Evolutionary conservation across 768 basidiomycete genomes (phyloP).

Genomic region (Cyathus striatus): DNA sequence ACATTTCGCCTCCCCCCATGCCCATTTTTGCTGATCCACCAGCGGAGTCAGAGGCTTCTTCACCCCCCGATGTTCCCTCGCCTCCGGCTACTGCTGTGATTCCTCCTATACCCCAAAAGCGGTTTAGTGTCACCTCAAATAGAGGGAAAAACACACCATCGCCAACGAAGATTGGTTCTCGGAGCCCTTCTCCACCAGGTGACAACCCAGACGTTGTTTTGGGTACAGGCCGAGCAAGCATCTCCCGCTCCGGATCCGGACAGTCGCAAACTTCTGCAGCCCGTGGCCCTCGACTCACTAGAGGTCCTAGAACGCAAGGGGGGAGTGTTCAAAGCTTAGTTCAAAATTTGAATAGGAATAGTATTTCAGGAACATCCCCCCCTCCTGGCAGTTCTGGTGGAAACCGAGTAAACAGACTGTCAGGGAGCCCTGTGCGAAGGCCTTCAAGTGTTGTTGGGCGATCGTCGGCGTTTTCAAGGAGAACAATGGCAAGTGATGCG

Average conservation of each 20-base stretch:
- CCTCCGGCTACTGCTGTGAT: constrained; percentile 39
- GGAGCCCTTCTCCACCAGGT: constrained; percentile 32
- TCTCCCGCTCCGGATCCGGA: constrained; percentile 44
- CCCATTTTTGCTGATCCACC: constrained; percentile 35
- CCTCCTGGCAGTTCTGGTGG: constrained; percentile 26
- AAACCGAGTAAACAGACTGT: constrained; percentile 39
- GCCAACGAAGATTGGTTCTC: constrained; percentile 29
- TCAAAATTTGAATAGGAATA: constrained; percentile 50
- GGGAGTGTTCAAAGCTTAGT: constrained; percentile 51
- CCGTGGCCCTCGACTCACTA: constrained; percentile 28
- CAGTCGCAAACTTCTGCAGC: constrained; percentile 16
- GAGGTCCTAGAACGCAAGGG: constrained; percentile 46
- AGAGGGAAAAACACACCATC: constrained; percentile 24
- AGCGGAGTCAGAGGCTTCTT: constrained; percentile 15
- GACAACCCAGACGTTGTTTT: constrained; percentile 27
- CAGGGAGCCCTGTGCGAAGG: constrained; percentile 38
- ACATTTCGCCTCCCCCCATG: constrained; percentile 33
- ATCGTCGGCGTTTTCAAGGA: constrained; percentile 52
- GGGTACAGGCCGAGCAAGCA: constrained; percentile 28
- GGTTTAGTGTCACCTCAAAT: constrained; percentile 28
- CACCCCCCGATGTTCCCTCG: constrained; percentile 19
- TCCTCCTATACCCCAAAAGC: constrained; percentile 48
- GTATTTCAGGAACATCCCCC: constrained; percentile 29
- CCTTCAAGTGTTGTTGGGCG: constrained; percentile 47
- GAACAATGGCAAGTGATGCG: constrained; percentile 81